Evolutionary conservation across 2,329 filamentous ascomycete genomes (phyloP), one percentile per base, ranked within the genome.

Genomic region (Purpureocillium lavendulum): DNA sequence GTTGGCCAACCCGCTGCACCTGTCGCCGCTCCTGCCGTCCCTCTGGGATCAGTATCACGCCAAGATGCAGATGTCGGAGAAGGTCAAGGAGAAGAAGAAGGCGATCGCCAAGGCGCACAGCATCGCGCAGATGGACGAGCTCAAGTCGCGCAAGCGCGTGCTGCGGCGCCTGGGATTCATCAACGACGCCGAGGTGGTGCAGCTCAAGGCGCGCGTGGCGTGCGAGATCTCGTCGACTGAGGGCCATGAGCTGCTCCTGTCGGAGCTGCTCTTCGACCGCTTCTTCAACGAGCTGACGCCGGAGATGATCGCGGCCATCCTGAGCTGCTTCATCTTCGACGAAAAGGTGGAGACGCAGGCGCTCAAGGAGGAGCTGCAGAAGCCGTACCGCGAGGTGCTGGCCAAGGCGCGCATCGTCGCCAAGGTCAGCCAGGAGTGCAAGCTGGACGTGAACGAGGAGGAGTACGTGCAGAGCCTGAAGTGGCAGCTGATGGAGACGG

Each of bases 231-330:
- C 87, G 46, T 95, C 90, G 0, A 82, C 77, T 2, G 78, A 82
- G 50, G 92, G 90, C 29, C 92, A 98, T 55, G 94, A 98, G 60
- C 71, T 98, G 32, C 80, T 98, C 47, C 75, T 98, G 5, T 88
- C 86, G 11, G 92, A 98, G 62, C 72, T 98, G 21, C 75, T 98
- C 1, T 97, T 98, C 64, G 94, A 97, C 61, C 80, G 89, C 30
- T 97, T 96, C 73, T 98, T 98, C 75, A 98, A 97, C 58, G 89
- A 96, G 56, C 69, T 97, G 33, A 81, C 81, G 0, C 88, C 92
- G 0, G 90, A 97, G 60, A 76, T 90, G 49, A 86, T 83, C 52
- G 92, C 92, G 1, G 77, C 90, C 0, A 79, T 89, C 6, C 73
- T 98, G 43, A 94, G 87, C 52, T 89, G 87, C 56, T 97, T 98